Evolutionary conservation across 1,139 yeast genomes (phyloP).

Genomic region (Lodderomyces theae): DNA sequence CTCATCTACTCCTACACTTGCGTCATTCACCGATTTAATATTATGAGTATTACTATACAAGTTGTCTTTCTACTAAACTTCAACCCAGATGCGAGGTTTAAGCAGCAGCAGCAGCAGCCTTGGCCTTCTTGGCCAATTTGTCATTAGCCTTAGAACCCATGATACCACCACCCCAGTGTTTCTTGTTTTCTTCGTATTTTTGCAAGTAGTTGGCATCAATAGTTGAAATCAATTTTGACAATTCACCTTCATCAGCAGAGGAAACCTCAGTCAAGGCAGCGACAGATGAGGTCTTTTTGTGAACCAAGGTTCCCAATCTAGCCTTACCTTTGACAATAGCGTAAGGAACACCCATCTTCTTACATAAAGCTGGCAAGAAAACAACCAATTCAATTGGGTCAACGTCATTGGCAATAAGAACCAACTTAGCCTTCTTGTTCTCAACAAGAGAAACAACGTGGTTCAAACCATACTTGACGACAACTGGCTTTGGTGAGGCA

Average conservation of each 20-base stretch:
- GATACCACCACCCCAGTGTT: conserved; percentile 99
- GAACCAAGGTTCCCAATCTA: conserved; percentile 95
- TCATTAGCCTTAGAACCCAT: conserved; percentile 91
- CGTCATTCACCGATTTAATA: neutral
- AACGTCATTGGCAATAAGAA: conserved; percentile 95
- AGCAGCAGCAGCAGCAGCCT: conserved; percentile 30
- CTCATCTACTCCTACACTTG: neutral
- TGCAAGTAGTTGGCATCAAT: conserved; percentile 88
- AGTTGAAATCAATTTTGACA: conserved; percentile 88
- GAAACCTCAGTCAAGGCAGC: conserved; percentile 95
- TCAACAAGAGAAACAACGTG: conserved; percentile 95
- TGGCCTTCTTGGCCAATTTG: conserved; percentile 52
- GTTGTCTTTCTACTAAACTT: neutral
- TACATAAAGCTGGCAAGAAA: conserved; percentile 96
- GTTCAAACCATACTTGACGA: conserved; percentile 96
- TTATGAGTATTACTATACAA: conserved; percentile 1
- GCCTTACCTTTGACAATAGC: conserved; percentile 99
- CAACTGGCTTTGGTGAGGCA: conserved; percentile 93
- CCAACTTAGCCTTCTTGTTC: conserved; percentile 97
- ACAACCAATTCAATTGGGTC: conserved; percentile 98
- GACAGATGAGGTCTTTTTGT: conserved; percentile 95
- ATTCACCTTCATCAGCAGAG: conserved; percentile 91
- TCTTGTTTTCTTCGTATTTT: conserved; percentile 91
- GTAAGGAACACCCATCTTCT: conserved; percentile 99
- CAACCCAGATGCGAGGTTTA: neutral